Conservation (phyloP, 2,329 filamentous ascomycete species). For the Leptosphaerulina australis region DNA sequence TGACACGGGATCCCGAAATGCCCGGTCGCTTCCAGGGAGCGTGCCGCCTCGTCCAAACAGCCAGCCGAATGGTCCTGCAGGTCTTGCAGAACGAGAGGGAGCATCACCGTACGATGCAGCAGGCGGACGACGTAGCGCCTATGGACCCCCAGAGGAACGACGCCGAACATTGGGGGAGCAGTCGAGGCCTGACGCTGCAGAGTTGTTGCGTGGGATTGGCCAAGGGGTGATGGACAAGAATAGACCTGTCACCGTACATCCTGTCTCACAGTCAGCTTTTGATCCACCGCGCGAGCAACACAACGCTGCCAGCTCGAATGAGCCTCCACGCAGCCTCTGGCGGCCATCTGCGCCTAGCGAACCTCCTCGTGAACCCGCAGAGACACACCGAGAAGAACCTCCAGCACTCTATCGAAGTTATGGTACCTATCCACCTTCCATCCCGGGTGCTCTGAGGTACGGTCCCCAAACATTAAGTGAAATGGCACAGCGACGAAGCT, state of each 20-base stretch:
- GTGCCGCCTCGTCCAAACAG: conserved; percentile 50
- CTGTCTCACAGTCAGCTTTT: conserved; percentile 47
- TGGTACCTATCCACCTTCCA: conserved; percentile 37
- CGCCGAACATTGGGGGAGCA: conserved; percentile 46
- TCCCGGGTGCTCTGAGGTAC: conserved; percentile 34
- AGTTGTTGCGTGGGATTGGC: conserved; percentile 35
- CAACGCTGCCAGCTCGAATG: conserved; percentile 21
- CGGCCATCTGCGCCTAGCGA: conserved; percentile 37
- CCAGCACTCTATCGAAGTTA: conserved; percentile 37
- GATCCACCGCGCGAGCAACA: conserved; percentile 44
- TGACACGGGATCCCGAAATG: conserved; percentile 33
- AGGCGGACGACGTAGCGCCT: conserved; percentile 34
- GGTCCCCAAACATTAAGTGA: conserved; percentile 34
- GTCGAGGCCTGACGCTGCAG: conserved; percentile 40
- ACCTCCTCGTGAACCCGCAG: conserved; percentile 32
- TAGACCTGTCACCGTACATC: conserved; percentile 48
- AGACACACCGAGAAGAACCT: conserved; percentile 41
- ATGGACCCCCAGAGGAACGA: conserved; percentile 42
- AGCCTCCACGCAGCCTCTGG: conserved; percentile 40
- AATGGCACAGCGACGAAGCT: conserved; percentile 41
- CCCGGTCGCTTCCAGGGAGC: conserved; percentile 31
- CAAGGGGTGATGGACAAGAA: conserved; percentile 36
- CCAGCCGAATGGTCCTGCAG: conserved; percentile 44
- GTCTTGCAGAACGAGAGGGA: conserved; percentile 31
- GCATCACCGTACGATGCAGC: conserved; percentile 32